phyloP scores from a whole-genome alignment of 169 alveolate species.

The Amoebophrya sp. region DNA sequence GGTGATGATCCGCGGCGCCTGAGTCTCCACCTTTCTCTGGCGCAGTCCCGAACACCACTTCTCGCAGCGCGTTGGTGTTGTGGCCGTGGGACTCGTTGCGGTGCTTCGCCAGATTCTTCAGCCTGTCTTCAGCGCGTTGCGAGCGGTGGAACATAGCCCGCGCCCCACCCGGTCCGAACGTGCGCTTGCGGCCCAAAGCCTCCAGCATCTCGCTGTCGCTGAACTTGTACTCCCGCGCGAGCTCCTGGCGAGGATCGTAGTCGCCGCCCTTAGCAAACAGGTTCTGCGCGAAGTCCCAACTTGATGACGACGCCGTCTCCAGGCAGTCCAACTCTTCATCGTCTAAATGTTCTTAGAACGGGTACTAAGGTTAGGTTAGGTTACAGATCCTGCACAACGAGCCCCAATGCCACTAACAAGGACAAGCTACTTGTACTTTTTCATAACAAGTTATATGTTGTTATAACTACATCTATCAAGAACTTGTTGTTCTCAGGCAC shows the following conservation, averaged over 20 bases:
- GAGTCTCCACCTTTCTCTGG: neutral
- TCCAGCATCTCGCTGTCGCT: neutral
- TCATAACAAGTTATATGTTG: too few relatives aligned
- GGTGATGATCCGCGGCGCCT: neutral
- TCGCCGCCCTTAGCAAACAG: too few relatives aligned
- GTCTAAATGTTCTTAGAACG: too few relatives aligned
- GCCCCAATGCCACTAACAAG: too few relatives aligned
- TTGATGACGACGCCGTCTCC: too few relatives aligned
- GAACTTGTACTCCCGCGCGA: neutral
- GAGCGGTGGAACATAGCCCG: neutral
- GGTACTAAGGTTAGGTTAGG: too few relatives aligned
- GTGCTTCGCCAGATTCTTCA: neutral
- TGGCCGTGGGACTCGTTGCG: neutral
- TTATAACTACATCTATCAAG: too few relatives aligned
- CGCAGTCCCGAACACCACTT: neutral
- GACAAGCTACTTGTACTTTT: too few relatives aligned
- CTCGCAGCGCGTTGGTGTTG: neutral
- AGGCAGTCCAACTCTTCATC: too few relatives aligned
- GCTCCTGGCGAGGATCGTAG: neutral
- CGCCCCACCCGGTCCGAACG: neutral
- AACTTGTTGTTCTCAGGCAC: too few relatives aligned
- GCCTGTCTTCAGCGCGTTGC: neutral
- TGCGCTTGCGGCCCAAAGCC: neutral
- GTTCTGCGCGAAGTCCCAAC: too few relatives aligned
- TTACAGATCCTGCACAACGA: too few relatives aligned